A percentile compares a stretch with the other conserved stretches of the same genome.
These are phyloP conservation scores for Scedosporium minutisporum DNA, from an alignment of 2,329 filamentous ascomycete species.

Conservation along the genomic window DNA sequence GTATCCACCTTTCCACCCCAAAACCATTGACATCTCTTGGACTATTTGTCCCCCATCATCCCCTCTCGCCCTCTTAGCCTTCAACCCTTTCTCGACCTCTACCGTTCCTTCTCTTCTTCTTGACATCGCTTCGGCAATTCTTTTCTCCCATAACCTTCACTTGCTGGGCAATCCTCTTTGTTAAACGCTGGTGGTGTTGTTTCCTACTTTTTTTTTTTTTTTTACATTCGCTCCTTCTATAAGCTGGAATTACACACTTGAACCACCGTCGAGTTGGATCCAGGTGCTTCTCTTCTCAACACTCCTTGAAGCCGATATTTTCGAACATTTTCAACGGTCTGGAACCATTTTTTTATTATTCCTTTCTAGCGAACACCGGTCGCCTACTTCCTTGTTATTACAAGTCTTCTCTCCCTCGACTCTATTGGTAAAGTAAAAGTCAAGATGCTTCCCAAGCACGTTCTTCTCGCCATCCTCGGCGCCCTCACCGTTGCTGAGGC, in stretches of 20 bases:
- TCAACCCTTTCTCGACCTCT: conserved; percentile 13
- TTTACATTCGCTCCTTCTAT: conserved; percentile 23
- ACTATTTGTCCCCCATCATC: conserved; percentile 20
- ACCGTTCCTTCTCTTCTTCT: conserved; percentile 18
- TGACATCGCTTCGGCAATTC: conserved; percentile 17
- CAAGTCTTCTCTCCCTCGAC: no score
- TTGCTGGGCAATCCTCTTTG: conserved; percentile 16
- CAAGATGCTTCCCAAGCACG: conserved; percentile 44
- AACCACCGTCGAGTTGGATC: neutral
- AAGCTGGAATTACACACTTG: conserved; percentile 26
- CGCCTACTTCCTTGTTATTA: no score
- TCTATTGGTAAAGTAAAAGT: neutral
- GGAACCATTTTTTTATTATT: conserved; percentile 32
- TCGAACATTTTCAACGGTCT: conserved; percentile 30
- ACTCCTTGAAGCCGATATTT: conserved; percentile 19
- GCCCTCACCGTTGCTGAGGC: conserved; percentile 36
- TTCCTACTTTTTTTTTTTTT: conserved; percentile 42
- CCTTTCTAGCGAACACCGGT: neutral
- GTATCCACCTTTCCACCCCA: conserved; percentile 16
- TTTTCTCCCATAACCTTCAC: conserved; percentile 21
- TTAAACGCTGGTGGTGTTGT: conserved; percentile 39
- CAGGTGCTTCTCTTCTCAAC: neutral
- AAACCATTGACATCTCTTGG: conserved; percentile 23
- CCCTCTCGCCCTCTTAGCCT: conserved; percentile 22
- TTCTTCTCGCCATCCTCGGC: conserved; percentile 39